Evolutionary conservation across 2,329 filamentous ascomycete species (phyloP).

Genomic region (Lachnellula suecica): DNA sequence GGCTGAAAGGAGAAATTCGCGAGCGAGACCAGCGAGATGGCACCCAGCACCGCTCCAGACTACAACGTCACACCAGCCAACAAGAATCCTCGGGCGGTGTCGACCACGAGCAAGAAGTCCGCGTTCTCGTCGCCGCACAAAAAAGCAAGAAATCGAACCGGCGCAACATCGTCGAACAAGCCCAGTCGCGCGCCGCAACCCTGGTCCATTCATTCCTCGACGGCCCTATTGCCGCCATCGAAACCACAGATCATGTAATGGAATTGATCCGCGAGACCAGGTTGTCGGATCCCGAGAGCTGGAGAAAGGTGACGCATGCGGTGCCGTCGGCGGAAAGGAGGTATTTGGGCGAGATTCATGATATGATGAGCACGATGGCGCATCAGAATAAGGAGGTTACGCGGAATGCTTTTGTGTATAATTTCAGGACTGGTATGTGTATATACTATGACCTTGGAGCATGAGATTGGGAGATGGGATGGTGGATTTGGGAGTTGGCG

Average conservation of each 20-base stretch:
- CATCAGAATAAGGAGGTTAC: conserved; percentile 56
- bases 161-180: conserved; percentile 80
- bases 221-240: conserved; percentile 82
- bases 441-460: conserved; percentile 77
- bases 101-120: conserved; percentile 69
- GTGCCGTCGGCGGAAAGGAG: conserved; percentile 76
- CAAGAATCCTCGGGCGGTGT: conserved; percentile 19
- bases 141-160: conserved; percentile 91
- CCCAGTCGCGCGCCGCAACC: conserved; percentile 56
- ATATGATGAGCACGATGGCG: conserved; percentile 66
- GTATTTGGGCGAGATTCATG: conserved; percentile 81
- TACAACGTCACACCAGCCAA: conserved; percentile 28
- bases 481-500: neutral
- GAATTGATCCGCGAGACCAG: conserved; percentile 72
- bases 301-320: conserved; percentile 77
- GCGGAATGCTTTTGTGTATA: conserved; percentile 84
- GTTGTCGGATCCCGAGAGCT: conserved; percentile 78
- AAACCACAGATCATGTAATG: conserved; percentile 81
- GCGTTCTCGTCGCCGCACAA: conserved; percentile 79
- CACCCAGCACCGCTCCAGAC: conserved; percentile 42
- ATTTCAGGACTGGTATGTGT: conserved; percentile 81
- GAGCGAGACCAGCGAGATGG: conserved; percentile 68
- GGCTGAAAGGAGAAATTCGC: conserved; percentile 79
- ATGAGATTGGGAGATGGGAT: conserved; percentile 12
- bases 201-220: conserved; percentile 70